Evolutionary conservation across 805 yeast genomes (phyloP), one percentile per base, ranked within the genome.

Genomic region (Metschnikowia kunwiensis): DNA sequence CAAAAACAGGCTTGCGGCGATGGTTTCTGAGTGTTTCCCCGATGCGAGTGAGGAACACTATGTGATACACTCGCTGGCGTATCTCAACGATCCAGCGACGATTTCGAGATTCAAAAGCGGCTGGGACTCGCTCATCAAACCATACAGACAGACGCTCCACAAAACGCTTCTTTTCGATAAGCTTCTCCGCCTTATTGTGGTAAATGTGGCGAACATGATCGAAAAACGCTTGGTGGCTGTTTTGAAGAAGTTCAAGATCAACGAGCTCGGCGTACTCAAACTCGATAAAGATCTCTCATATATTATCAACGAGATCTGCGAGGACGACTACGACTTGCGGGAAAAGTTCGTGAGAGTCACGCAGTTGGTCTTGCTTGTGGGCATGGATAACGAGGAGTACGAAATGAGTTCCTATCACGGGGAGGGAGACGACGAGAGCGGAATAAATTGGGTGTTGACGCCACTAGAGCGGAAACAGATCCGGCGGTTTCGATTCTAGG

Each of bases 321-420:
- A 78, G 32, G 77, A 78, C 38, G 67, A 81, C 52, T 91, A 88
- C 58, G 74, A 74, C 23, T 63, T 88, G 48, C 70, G 96, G 42
- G 93, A 86, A 42, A 75, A 77, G 49, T 91, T 91, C 54, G 71
- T 83, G 6, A 70, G 87, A 40, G 78, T 87, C 5, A 87, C 96
- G 0, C 97, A 91, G 57, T 72, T 93, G 27, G 83, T 87, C 14
- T 74, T 86, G 68, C 68, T 87, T 29, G 67, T 88, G 26, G 93
- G 95, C 4, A 72, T 87, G 62, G 96, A 87, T 49, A 89, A 84
- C 41, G 74, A 68, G 24, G 74, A 68, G 47, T 68, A 68, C 36
- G 69, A 62, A 24, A 60, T 65, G 46, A 63, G 68, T 42, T 21
- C 51, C 34, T 47, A 27, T 51, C 51, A 27, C 44, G 51, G 40